Conservation (phyloP, 2,329 filamentous ascomycete genomes). For the Hypoxylon sp. region DNA sequence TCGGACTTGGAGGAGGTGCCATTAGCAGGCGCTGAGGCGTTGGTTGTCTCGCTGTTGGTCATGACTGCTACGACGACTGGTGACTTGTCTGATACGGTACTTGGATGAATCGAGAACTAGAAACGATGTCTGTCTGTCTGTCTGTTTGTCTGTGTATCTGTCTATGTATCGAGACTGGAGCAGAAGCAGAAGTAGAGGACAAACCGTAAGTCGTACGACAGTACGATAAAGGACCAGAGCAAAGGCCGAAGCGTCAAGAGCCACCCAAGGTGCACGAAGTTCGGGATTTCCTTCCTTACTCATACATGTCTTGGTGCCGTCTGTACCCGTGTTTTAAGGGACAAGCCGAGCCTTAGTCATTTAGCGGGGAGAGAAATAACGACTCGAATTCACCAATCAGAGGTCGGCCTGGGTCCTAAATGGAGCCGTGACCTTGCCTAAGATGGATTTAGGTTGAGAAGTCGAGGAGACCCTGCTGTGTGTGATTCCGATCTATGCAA, state of each 20-base stretch:
- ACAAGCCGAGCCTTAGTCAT: slow-evolving; percentile 26
- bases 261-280: slow-evolving; percentile 9
- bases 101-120: slow-evolving; percentile 2
- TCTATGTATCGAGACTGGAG: not conserved
- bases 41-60: slow-evolving; percentile 46
- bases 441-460: slow-evolving; percentile 31
- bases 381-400: slow-evolving; percentile 32
- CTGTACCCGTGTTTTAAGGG: slow-evolving; percentile 31
- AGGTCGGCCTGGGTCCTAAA: slow-evolving; percentile 16
- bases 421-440: slow-evolving; percentile 30
- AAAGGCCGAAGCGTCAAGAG: not conserved
- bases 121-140: not conserved
- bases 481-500: slow-evolving; percentile 31
- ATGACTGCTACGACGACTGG: slow-evolving; percentile 29
- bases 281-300: slow-evolving; percentile 19
- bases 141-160: no score
- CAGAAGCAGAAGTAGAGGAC: not conserved
- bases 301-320: slow-evolving; percentile 26
- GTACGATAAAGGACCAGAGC: not conserved
- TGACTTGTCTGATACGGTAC: not conserved
- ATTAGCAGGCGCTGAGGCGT: slow-evolving; percentile 40
- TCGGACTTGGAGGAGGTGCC: slow-evolving; percentile 61
- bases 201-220: slow-evolving; percentile 1
- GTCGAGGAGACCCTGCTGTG: slow-evolving; percentile 21
- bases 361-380: slow-evolving; percentile 24